phyloP scores from a whole-genome alignment of 352 stramenopile genomes.

The Halophytophthora polymorphica region DNA sequence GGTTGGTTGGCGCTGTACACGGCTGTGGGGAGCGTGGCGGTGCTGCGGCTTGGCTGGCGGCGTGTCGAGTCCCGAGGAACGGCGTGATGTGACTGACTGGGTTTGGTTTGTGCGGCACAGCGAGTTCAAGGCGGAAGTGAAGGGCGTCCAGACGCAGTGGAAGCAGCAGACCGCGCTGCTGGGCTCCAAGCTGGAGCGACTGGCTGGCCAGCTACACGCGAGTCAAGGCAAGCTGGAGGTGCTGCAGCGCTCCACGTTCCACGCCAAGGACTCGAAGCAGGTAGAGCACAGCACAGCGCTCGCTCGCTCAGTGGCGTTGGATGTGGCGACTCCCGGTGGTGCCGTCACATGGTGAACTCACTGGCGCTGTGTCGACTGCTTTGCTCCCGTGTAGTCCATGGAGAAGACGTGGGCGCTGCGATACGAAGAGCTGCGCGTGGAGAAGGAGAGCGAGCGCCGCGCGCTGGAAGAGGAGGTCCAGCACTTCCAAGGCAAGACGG shows the following conservation, averaged over 20 bases:
- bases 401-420: conserved; percentile 40
- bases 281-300: conserved; percentile 15
- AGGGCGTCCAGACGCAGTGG: conserved; percentile 35
- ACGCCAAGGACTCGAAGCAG: conserved; percentile 45
- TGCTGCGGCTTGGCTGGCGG: too few relatives aligned
- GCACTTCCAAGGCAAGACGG: conserved; percentile 29
- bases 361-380: not conserved
- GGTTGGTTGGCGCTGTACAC: conserved; percentile 8
- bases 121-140: conserved; percentile 42
- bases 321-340: too few relatives aligned
- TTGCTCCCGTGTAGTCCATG: conserved; percentile 6
- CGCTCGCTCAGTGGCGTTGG: too few relatives aligned
- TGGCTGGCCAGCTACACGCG: conserved; percentile 37
- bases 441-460: conserved; percentile 38
- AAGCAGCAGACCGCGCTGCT: conserved; percentile 41
- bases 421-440: conserved; percentile 41
- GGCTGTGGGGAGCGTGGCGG: too few relatives aligned
- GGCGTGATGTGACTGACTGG: not conserved
- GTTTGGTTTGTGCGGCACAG: conserved; percentile 8
- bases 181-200: conserved; percentile 36
- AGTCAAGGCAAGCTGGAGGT: conserved; percentile 52
- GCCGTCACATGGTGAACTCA: too few relatives aligned
- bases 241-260: conserved; percentile 38
- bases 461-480: conserved; percentile 45
- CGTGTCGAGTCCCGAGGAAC: not conserved